These are phyloP conservation scores for Diaporthe capsici DNA, from an alignment of 2,329 filamentous ascomycete species.

Conservation along the genomic window DNA sequence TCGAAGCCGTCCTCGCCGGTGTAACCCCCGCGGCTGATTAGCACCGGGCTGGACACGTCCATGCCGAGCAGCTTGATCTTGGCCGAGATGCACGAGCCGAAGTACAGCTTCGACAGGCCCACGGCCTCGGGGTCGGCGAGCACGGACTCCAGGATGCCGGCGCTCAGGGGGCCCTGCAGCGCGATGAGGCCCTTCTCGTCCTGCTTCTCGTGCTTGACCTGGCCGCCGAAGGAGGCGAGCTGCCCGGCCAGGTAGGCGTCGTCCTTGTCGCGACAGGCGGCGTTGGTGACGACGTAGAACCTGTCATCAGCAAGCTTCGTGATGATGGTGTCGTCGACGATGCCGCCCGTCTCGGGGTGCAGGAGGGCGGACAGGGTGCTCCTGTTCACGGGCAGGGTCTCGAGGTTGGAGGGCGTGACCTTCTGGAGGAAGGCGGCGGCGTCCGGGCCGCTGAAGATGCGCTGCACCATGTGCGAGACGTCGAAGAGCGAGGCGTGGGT, in stretches of 20 bases:
- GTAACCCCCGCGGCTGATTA: constrained; percentile 92
- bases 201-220: constrained; percentile 62
- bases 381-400: constrained; percentile 73
- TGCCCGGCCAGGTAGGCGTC: constrained; percentile 80
- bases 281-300: constrained; percentile 97
- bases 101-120: constrained; percentile 80
- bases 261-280: constrained; percentile 92
- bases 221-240: constrained; percentile 65
- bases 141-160: constrained; percentile 75
- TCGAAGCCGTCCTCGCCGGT: constrained; percentile 99
- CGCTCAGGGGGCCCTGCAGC: constrained; percentile 87
- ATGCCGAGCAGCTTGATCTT: constrained; percentile 73
- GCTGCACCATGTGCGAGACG: constrained; percentile 97
- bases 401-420: constrained; percentile 83
- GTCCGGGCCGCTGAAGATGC: constrained; percentile 84
- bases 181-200: constrained; percentile 85
- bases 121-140: constrained; percentile 66
- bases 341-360: constrained; percentile 85
- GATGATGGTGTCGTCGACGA: constrained; percentile 94
- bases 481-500: constrained; percentile 93
- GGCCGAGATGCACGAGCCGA: constrained; percentile 81
- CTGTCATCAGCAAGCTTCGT: constrained; percentile 80
- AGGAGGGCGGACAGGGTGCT: constrained; percentile 90
- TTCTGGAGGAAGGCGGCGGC: constrained; percentile 86
- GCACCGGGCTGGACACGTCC: constrained; percentile 63